Percentiles rank a stretch among this genome's conserved stretches.
Evolutionary conservation across 2,329 filamentous ascomycete genomes (phyloP).

Genomic region (Pezicula neosporulosa): DNA sequence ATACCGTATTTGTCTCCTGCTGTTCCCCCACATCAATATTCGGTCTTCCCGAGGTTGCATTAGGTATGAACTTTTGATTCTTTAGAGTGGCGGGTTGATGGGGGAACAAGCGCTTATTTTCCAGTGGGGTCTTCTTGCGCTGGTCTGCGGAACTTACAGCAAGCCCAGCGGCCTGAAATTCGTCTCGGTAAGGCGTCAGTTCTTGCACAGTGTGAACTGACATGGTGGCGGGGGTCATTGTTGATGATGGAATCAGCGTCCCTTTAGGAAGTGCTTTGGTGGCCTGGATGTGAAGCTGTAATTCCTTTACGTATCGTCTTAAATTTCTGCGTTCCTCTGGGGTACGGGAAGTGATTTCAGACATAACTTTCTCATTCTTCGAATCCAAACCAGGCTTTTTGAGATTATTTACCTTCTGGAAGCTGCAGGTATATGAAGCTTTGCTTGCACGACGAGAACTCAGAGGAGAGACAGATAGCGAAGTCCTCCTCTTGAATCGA

Average conservation of each 20-base stretch:
- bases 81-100: slow-evolving; percentile 11
- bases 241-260: slow-evolving; percentile 23
- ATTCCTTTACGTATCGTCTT: slow-evolving; percentile 36
- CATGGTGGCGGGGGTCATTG: slow-evolving; percentile 33
- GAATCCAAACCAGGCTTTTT: background rate
- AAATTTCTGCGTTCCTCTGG: slow-evolving; percentile 41
- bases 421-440: background rate
- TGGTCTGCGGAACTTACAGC: slow-evolving; percentile 53
- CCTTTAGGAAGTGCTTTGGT: slow-evolving; percentile 34
- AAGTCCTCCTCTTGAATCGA: background rate
- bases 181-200: slow-evolving; percentile 48
- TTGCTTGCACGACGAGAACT: background rate
- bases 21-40: background rate
- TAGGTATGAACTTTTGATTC: slow-evolving; percentile 9
- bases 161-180: slow-evolving; percentile 51
- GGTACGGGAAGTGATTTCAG: slow-evolving; percentile 32
- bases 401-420: background rate
- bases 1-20: background rate
- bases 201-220: slow-evolving; percentile 46
- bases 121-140: slow-evolving; percentile 8
- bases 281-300: slow-evolving; percentile 38
- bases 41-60: background rate
- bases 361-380: slow-evolving; percentile 5
- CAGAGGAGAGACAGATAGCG: background rate
- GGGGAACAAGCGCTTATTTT: background rate